phyloP scores from a whole-genome alignment of 441 rosid species.

The Melastoma candidum region DNA sequence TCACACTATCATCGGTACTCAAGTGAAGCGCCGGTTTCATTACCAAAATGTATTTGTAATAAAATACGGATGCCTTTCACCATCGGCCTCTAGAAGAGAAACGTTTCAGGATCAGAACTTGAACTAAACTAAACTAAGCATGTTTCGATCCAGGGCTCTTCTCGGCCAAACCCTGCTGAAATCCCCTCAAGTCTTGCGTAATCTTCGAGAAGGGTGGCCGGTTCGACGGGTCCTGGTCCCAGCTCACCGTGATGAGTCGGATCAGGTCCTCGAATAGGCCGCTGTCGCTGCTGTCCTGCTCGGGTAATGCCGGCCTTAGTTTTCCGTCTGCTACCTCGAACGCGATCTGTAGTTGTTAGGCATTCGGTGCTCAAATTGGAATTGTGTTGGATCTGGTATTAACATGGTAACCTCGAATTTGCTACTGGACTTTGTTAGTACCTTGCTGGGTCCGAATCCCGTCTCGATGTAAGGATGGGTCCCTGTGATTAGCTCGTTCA shows the following conservation, averaged over 20 bases:
- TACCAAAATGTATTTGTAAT: too few species aligned
- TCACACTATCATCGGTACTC: too few species aligned
- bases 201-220: conserved; percentile 35
- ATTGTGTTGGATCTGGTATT: too few species aligned
- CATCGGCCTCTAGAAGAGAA: too few species aligned
- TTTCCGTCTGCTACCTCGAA: conserved; percentile 43
- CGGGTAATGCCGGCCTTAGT: conserved; percentile 36
- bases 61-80: too few species aligned
- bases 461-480: conserved; percentile 33
- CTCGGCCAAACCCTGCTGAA: conserved; percentile 9
- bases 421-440: conserved; percentile 4
- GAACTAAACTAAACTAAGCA: too few species aligned
- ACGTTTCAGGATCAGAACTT: too few species aligned
- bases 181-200: conserved; percentile 17
- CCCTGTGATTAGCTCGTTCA: too few species aligned
- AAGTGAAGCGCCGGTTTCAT: too few species aligned
- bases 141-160: too few species aligned
- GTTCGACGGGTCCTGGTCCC: conserved; percentile 35
- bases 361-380: too few species aligned
- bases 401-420: too few species aligned
- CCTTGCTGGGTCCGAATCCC: conserved; percentile 35
- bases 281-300: conserved; percentile 14
- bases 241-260: conserved; percentile 24
- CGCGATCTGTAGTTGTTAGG: conserved; percentile 28
- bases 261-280: conserved; percentile 23